Evolutionary conservation across 208 protist genomes (phyloP).

Genomic region (Leishmania guyanensis): DNA sequence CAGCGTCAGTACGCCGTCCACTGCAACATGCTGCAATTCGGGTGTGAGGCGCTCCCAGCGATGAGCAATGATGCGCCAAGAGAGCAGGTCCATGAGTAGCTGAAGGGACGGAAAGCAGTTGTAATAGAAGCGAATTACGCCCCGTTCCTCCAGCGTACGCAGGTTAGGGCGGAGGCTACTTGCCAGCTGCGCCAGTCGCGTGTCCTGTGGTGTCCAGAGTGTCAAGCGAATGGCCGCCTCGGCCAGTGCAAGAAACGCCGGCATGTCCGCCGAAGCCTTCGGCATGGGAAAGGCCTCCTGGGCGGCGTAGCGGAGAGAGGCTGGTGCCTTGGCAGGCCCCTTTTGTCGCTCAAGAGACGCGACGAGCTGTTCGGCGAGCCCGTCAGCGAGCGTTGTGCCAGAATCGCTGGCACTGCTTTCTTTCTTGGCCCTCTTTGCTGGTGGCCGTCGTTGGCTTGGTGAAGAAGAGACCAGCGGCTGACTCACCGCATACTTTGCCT

Average conservation of each 20-base stretch:
- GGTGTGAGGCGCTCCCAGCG: constrained; percentile 40
- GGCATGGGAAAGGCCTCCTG: constrained; percentile 40
- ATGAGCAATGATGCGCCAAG: constrained; percentile 45
- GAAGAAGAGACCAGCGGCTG: not conserved
- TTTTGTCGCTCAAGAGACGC: constrained; percentile 7
- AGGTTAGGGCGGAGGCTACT: constrained; percentile 37
- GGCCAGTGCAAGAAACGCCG: constrained; percentile 41
- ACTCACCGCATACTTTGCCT: constrained; percentile 5
- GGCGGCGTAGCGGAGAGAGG: constrained; percentile 23
- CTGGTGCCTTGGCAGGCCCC: not conserved
- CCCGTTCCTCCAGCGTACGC: constrained; percentile 36
- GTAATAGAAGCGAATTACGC: constrained; percentile 25
- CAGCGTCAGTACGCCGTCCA: constrained; percentile 22
- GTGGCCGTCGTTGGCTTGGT: not conserved
- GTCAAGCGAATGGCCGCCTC: constrained; percentile 54
- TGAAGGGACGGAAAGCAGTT: constrained; percentile 49
- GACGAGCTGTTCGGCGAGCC: constrained; percentile 19
- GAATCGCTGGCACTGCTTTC: not conserved
- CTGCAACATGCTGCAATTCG: constrained; percentile 21
- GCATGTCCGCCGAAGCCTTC: constrained; percentile 17
- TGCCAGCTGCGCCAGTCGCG: constrained; percentile 24
- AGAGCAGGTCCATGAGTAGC: constrained; percentile 66
- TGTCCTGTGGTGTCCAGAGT: constrained; percentile 36
- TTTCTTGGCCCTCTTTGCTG: constrained; percentile 1
- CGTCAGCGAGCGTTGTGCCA: constrained; percentile 9